Evolutionary conservation across 1,284 basidiomycete genomes (phyloP), one percentile per base, ranked within the genome.

Genomic region (Cutaneotrichosporon dermatis): DNA sequence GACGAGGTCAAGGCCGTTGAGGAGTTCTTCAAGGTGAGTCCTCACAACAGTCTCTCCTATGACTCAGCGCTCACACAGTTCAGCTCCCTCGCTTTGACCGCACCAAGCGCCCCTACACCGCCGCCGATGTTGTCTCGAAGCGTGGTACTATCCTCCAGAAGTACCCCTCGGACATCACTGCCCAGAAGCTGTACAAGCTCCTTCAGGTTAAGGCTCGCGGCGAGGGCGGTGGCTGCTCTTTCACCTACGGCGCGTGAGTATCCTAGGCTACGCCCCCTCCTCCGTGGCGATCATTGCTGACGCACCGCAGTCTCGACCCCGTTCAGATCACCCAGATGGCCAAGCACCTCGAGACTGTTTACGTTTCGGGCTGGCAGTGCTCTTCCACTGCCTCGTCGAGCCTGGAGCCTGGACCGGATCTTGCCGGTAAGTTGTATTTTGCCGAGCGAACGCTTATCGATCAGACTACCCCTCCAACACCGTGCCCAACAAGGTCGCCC

Each of bases 241-340:
- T 72, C 48, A 79, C 95, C 65, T 99, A 98, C 76, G 95, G 95
- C 81, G 94, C 94, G 90, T 94, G 74, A 85, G 92, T 89, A 7
- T 25, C 25, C 25, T 25, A 25, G 25, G 25, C 25, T 25, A 25
- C 25, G 25, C 25, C 25, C 25, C 25, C 25, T 25, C 25, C 25
- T 25, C 25, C 25, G 25, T 25, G 25, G 25, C 25, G 25, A 25
- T 25, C 25, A 25, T 25, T 25, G 25, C 25, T 25, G 25, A 25
- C 25, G 25, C 25, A 25, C 25, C 25, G 25, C 66, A 94, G 92
- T 37, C 86, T 99, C 64, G 96, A 99, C 79, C 92, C 94, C 2
- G 93, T 99, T 11, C 95, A 99, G 80, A 84, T 85, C 45, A 84
- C 92, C 0, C 95, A 99, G 79, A 97, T 98, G 93, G 96, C 93